Evolutionary conservation across 371 early-diverging fungal species (phyloP).

Genomic region (Mucor saturninus): DNA sequence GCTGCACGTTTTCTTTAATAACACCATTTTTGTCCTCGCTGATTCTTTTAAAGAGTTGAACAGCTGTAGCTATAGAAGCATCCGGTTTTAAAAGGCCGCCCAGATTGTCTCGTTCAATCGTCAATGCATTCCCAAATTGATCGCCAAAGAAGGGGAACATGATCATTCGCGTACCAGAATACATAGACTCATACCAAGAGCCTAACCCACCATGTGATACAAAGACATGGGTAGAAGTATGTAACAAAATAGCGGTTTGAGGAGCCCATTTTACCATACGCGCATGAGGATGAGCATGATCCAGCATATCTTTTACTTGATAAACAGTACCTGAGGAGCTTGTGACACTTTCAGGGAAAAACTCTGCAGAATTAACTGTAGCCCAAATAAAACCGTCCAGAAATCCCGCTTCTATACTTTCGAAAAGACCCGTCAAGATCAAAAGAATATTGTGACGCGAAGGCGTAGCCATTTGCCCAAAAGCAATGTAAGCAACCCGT

Average conservation of each 20-base stretch:
- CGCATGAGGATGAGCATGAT: background rate
- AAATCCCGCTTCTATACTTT: conserved; percentile 21
- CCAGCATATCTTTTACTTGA: conserved; percentile 6
- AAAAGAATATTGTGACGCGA: conserved; percentile 12
- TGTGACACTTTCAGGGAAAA: conserved; percentile 20
- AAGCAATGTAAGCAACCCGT: conserved; percentile 43
- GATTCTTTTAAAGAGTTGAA: background rate
- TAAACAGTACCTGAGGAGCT: conserved; percentile 10
- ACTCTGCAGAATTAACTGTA: conserved; percentile 11
- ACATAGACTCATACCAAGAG: conserved; percentile 40
- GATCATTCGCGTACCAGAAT: conserved; percentile 34
- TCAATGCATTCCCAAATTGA: conserved; percentile 29
- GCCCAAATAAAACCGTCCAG: conserved; percentile 25
- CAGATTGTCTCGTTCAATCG: conserved; percentile 4
- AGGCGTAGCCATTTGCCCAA: conserved; percentile 39
- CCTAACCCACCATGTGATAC: conserved; percentile 46
- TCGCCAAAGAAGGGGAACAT: conserved; percentile 50
- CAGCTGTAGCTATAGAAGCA: background rate
- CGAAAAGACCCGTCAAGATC: conserved; percentile 27
- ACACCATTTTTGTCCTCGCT: conserved; percentile 13
- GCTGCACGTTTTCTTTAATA: conserved; percentile 14
- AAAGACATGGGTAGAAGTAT: conserved; percentile 37
- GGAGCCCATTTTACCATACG: background rate
- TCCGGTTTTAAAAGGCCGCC: conserved; percentile 1
- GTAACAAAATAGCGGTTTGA: conserved; percentile 25